Evolutionary conservation across 768 basidiomycete species (phyloP).

Genomic region (Scleroderma bovista): DNA sequence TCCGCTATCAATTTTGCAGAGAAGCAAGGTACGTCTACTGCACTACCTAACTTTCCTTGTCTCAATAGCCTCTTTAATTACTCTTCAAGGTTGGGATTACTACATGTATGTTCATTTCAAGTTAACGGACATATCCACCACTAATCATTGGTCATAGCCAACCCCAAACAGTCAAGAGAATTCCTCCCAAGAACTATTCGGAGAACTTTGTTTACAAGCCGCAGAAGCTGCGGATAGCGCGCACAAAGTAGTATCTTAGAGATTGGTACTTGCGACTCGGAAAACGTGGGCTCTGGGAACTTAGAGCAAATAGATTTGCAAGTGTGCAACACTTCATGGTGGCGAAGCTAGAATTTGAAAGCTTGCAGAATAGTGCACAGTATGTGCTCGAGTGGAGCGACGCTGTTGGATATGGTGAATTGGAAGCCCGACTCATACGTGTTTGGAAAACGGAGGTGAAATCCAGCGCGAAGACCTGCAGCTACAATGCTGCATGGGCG

Average conservation of each 20-base stretch:
- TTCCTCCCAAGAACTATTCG: conserved; percentile 83
- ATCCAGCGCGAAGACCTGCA: no score
- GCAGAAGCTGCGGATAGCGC: conserved; percentile 71
- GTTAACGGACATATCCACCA: background rate
- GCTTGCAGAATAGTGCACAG: no score
- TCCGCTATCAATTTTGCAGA: conserved; percentile 94
- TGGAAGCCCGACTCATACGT: no score
- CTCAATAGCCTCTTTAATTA: background rate
- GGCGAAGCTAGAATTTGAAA: no score
- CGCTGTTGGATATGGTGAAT: no score
- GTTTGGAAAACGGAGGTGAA: no score
- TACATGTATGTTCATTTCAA: conserved; percentile 57
- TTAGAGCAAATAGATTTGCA: no score
- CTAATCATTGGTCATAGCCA: conserved; percentile 37
- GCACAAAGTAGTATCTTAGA: conserved; percentile 73
- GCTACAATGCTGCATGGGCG: no score
- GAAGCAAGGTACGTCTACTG: conserved; percentile 71
- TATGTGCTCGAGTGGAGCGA: no score
- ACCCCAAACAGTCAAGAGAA: conserved; percentile 53
- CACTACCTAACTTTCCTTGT: background rate
- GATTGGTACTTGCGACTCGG: background rate
- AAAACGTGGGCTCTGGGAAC: no score
- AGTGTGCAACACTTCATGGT: no score
- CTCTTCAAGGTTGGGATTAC: conserved; percentile 81
- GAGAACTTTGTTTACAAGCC: conserved; percentile 89